Evolutionary conservation across 225 moss, liverwort and hornwort species (phyloP).

Genomic region (Straminergon stramineum): DNA sequence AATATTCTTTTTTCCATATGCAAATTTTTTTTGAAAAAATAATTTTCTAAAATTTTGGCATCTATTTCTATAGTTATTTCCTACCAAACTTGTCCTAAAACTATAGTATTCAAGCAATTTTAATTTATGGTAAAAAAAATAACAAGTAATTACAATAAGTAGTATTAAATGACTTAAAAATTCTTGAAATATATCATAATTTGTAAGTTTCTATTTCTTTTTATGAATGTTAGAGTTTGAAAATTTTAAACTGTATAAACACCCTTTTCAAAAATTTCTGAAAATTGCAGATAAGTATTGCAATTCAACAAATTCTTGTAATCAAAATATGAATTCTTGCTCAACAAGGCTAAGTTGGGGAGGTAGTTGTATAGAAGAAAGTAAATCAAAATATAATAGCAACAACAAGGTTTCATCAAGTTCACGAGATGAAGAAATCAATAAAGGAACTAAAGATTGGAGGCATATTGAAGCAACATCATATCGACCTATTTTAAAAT

Average conservation of each 20-base stretch:
- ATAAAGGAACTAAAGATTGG: slow-evolving; percentile 9
- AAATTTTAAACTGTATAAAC: background rate
- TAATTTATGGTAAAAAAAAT: background rate
- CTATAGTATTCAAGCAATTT: rapidly evolving
- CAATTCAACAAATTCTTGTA: background rate
- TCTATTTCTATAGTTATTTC: background rate
- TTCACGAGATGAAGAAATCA: slow-evolving; percentile 13
- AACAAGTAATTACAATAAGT: background rate
- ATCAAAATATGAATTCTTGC: background rate
- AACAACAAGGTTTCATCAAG: background rate
- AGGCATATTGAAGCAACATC: slow-evolving; percentile 5
- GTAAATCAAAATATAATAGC: background rate
- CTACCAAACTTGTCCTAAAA: background rate
- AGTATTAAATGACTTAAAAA: background rate
- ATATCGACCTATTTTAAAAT: slow-evolving; percentile 14
- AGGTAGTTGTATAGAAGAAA: background rate
- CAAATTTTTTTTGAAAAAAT: background rate
- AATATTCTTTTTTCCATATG: rapidly evolving
- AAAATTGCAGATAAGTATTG: background rate
- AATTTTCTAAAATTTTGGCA: background rate
- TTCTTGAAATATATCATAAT: background rate
- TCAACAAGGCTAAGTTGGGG: background rate
- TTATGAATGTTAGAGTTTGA: background rate
- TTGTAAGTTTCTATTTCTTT: rapidly evolving
- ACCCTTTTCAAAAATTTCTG: background rate